Evolutionary conservation across 1,139 yeast species (phyloP).

Genomic region (Kluyveromyces sp.): DNA sequence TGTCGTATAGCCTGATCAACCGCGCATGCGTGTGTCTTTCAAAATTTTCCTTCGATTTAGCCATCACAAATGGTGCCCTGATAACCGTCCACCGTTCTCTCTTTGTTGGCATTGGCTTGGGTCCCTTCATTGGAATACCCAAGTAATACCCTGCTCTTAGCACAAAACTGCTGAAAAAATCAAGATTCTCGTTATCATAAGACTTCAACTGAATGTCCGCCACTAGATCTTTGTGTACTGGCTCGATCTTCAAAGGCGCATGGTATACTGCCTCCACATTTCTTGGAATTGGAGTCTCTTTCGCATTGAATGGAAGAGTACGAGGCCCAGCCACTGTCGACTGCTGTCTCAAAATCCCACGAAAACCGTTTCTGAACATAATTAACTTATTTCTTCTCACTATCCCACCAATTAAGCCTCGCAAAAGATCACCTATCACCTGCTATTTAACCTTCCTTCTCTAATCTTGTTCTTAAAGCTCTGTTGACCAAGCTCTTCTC

Average conservation of each 20-base stretch:
- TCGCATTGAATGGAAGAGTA: constrained; percentile 16
- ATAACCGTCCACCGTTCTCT: constrained; percentile 91
- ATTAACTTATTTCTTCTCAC: not conserved
- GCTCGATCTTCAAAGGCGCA: constrained; percentile 67
- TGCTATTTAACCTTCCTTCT: too few species aligned
- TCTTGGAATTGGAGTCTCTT: constrained; percentile 61
- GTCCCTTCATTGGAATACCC: constrained; percentile 74
- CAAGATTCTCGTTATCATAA: constrained; percentile 61
- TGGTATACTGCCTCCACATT: constrained; percentile 77
- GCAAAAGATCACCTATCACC: too few species aligned
- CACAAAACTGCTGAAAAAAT: constrained; percentile 77
- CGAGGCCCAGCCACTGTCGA: constrained; percentile 9
- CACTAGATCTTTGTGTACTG: constrained; percentile 62
- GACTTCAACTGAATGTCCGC: constrained; percentile 69
- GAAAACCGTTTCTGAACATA: constrained; percentile 7
- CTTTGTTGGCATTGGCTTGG: constrained; percentile 58
- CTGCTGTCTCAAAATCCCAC: constrained; percentile 7
- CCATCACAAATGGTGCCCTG: constrained; percentile 88
- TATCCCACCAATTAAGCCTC: not conserved
- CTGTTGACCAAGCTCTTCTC: too few species aligned
- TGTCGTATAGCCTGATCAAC: constrained; percentile 67
- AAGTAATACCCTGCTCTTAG: constrained; percentile 83
- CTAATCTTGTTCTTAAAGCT: too few species aligned
- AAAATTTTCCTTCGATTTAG: constrained; percentile 91
- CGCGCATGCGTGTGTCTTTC: constrained; percentile 80